Conservation (phyloP, 2,329 filamentous ascomycete genomes). For the Dactylellina haptotyla region DNA sequence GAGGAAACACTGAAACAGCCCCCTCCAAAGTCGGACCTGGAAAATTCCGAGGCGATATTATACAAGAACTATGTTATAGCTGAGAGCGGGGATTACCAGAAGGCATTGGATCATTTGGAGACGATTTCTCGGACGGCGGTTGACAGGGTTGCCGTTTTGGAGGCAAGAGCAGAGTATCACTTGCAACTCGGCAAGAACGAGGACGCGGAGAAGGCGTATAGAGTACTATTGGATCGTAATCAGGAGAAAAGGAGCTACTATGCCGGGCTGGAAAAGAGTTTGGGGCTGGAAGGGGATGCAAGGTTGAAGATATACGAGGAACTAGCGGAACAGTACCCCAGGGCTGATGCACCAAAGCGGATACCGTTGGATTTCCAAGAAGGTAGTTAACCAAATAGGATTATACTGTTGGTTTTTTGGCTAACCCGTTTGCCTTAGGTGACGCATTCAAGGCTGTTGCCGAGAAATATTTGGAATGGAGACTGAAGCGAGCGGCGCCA, state of each 20-base stretch:
- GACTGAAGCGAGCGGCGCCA: constrained; percentile 91
- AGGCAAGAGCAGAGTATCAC: constrained; percentile 85
- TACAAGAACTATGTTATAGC: constrained; percentile 97
- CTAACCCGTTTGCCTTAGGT: constrained; percentile 62
- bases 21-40: constrained; percentile 77
- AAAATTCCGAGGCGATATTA: constrained; percentile 91
- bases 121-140: constrained; percentile 78
- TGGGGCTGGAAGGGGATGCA: constrained; percentile 72
- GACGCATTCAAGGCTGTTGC: constrained; percentile 82
- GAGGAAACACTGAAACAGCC: constrained; percentile 86
- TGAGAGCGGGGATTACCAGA: constrained; percentile 82
- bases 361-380: constrained; percentile 89
- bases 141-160: constrained; percentile 85
- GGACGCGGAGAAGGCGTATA: constrained; percentile 84
- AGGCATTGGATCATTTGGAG: constrained; percentile 87
- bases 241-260: constrained; percentile 89
- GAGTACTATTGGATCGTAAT: constrained; percentile 83
- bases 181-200: constrained; percentile 78
- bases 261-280: constrained; percentile 75
- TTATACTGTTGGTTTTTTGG: constrained; percentile 11
- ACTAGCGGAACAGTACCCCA: constrained; percentile 81
- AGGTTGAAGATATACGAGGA: constrained; percentile 81
- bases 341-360: constrained; percentile 84
- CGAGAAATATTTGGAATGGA: constrained; percentile 79
- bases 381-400: constrained; percentile 64